Conservation (phyloP, 441 rosid species). For the Raphanus hybrid region DNA sequence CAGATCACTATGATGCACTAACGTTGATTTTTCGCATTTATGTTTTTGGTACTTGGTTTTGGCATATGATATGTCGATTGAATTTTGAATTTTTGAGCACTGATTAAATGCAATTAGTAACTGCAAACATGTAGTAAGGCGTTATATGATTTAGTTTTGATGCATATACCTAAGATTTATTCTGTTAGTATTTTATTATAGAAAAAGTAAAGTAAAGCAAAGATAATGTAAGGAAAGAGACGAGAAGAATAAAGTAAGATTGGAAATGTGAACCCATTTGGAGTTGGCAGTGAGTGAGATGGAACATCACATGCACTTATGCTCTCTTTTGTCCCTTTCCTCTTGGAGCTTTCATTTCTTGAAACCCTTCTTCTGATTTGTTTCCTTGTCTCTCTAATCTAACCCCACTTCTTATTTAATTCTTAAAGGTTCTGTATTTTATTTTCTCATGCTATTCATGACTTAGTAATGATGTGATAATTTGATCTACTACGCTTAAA, state of each 20-base stretch:
- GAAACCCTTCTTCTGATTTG: slow-evolving; percentile 21
- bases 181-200: background rate
- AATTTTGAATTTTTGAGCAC: background rate
- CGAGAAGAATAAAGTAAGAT: slow-evolving; percentile 41
- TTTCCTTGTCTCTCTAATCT: slow-evolving; percentile 1
- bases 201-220: slow-evolving; percentile 35
- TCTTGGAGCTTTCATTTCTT: slow-evolving; percentile 43
- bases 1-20: too few species aligned
- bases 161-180: slow-evolving; percentile 28
- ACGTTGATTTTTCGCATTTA: too few species aligned
- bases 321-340: slow-evolving; percentile 46
- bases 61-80: too few species aligned
- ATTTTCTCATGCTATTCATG: slow-evolving; percentile 12
- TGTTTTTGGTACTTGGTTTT: too few species aligned
- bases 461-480: slow-evolving; percentile 33
- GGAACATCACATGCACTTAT: slow-evolving; percentile 48
- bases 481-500: slow-evolving; percentile 23
- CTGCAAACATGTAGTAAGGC: slow-evolving; percentile 19
- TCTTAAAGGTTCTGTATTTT: slow-evolving; percentile 18
- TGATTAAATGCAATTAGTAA: background rate
- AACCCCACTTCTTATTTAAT: slow-evolving; percentile 16
- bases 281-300: slow-evolving; percentile 48
- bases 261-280: slow-evolving; percentile 45
- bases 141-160: slow-evolving; percentile 24
- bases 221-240: slow-evolving; percentile 39